These are phyloP conservation scores for Psilocybe cyanescens DNA, from an alignment of 768 basidiomycete genomes.

Conservation along the genomic window DNA sequence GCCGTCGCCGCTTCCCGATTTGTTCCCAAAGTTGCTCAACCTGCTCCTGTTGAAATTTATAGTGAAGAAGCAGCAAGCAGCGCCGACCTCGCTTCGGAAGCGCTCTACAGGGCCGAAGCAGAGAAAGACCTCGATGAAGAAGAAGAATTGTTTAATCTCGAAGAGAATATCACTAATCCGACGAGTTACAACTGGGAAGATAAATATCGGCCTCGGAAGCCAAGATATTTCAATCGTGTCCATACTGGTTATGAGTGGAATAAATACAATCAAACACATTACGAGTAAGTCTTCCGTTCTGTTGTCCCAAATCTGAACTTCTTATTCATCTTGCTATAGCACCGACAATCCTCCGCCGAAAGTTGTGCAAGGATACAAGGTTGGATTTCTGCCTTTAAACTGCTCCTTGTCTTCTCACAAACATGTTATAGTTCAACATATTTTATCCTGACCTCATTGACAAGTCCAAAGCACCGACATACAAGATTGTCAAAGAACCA, in stretches of 20 bases:
- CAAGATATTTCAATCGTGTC: conserved; percentile 97
- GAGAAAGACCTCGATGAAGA: conserved; percentile 95
- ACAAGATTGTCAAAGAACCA: conserved; percentile 91
- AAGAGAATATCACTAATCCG: conserved; percentile 84
- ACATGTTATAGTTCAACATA: conserved; percentile 75
- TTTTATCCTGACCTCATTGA: conserved; percentile 99
- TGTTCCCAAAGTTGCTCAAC: conserved; percentile 75
- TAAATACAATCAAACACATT: conserved; percentile 99
- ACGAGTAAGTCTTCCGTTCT: conserved; percentile 74
- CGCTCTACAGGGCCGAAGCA: conserved; percentile 88
- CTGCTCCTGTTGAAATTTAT: conserved; percentile 56
- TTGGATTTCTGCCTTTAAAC: conserved; percentile 28
- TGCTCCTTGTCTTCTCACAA: conserved; percentile 10
- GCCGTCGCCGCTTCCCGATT: conserved; percentile 85
- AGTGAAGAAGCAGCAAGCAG: conserved; percentile 61
- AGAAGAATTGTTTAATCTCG: conserved; percentile 93
- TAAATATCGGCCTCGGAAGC: conserved; percentile 96
- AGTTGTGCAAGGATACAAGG: conserved; percentile 99
- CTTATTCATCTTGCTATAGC: conserved; percentile 40
- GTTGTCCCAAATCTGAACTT: background rate
- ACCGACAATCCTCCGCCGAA: conserved; percentile 99
- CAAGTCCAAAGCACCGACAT: conserved; percentile 95
- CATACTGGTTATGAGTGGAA: conserved; percentile 99
- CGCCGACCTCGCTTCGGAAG: conserved; percentile 85
- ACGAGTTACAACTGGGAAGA: conserved; percentile 98